Conservation (phyloP, 2,329 filamentous ascomycete species). For the Colletotrichum coccodes region DNA sequence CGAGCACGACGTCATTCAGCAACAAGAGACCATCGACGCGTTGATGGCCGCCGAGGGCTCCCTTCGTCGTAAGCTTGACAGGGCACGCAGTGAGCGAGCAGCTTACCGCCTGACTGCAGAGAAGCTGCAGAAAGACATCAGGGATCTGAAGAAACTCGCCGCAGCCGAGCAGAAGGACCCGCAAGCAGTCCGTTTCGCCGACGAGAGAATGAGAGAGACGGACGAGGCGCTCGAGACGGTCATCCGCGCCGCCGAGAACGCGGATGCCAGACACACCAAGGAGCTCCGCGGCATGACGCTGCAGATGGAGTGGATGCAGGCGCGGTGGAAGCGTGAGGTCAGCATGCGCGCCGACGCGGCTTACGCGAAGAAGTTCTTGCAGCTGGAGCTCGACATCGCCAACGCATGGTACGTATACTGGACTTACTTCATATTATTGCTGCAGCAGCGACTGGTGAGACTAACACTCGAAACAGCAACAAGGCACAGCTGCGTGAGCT, state of each 20-base stretch:
- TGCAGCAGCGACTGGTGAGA: conserved; percentile 29
- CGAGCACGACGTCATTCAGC: conserved; percentile 77
- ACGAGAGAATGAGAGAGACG: conserved; percentile 47
- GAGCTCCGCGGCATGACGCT: conserved; percentile 85
- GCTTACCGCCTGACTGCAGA: conserved; percentile 63
- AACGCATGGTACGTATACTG: conserved; percentile 85
- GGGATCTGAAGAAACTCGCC: conserved; percentile 54
- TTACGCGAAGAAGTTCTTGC: conserved; percentile 87
- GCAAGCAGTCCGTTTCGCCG: conserved; percentile 41
- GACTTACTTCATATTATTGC: neutral
- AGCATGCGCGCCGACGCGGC: conserved; percentile 82
- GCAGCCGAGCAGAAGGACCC: conserved; percentile 43
- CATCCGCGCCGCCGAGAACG: conserved; percentile 66
- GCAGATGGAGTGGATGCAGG: conserved; percentile 92
- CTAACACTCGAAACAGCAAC: conserved; percentile 73
- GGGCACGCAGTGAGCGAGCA: conserved; percentile 73
- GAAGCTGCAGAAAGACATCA: conserved; percentile 63
- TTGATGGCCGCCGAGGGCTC: conserved; percentile 66
- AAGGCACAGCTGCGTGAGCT: conserved; percentile 89
- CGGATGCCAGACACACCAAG: conserved; percentile 76
- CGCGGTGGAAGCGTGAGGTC: conserved; percentile 82
- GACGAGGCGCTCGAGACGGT: conserved; percentile 68
- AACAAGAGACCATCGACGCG: conserved; percentile 71
- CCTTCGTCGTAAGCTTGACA: conserved; percentile 74
- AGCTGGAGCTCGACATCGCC: conserved; percentile 82